Percentiles rank a stretch among this genome's conserved stretches.
These are phyloP conservation scores for Avena eriantha DNA, from an alignment of 176 grass and related monocot genomes.

Conservation along the genomic window DNA sequence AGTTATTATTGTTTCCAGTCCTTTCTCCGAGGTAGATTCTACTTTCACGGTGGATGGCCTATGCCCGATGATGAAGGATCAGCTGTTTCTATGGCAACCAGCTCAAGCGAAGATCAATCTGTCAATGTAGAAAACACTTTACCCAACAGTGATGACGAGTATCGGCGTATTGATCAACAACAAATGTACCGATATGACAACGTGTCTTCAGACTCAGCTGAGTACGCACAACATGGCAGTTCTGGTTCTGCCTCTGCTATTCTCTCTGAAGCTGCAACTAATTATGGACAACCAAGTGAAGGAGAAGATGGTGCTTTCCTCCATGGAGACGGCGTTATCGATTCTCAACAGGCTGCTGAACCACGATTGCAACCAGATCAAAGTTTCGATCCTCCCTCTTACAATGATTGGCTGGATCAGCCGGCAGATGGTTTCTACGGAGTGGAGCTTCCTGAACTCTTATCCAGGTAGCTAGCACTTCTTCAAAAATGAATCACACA, in stretches of 20 bases:
- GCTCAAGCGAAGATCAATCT: slow-evolving; percentile 7
- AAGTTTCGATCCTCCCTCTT: slow-evolving; percentile 34
- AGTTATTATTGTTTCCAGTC: slow-evolving; percentile 57
- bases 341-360: slow-evolving; percentile 23
- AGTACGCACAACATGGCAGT: slow-evolving; percentile 11
- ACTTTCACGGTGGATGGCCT: slow-evolving; percentile 32
- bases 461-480: slow-evolving; percentile 75
- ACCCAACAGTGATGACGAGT: background rate
- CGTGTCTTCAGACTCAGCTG: slow-evolving; percentile 41
- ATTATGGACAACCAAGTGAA: slow-evolving; percentile 39
- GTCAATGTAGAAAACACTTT: background rate
- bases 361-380: slow-evolving; percentile 44
- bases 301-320: slow-evolving; percentile 41
- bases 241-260: background rate
- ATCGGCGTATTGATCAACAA: slow-evolving; percentile 24
- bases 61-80: slow-evolving; percentile 40
- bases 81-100: slow-evolving; percentile 40
- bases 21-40: slow-evolving; percentile 64
- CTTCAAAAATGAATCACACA: background rate
- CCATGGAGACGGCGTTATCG: slow-evolving; percentile 43
- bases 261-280: background rate
- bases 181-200: slow-evolving; percentile 30
- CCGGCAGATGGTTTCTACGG: slow-evolving; percentile 61
- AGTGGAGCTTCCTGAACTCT: slow-evolving; percentile 74
- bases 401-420: slow-evolving; percentile 31